Conservation (phyloP, 306 rosid species). For the Mimosa bimucronata region DNA sequence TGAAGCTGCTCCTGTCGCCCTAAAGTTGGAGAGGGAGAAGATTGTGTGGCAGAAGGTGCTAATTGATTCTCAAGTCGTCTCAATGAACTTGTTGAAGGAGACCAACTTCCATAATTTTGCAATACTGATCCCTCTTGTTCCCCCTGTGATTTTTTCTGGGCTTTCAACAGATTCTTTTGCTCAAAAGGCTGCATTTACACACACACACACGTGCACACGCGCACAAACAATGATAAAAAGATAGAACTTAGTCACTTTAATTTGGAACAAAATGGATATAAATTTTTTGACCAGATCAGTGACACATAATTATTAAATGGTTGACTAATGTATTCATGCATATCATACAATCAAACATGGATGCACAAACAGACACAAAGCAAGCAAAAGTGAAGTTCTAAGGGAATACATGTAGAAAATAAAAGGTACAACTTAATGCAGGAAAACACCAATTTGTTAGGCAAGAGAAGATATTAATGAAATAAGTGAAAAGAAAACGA, state of each 20-base stretch:
- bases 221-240: conserved; percentile 17
- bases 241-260: conserved; percentile 12
- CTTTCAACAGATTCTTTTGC: conserved; percentile 52
- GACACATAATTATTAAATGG: conserved; percentile 20
- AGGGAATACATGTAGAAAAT: conserved; percentile 10
- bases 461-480: too few species aligned
- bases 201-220: background rate
- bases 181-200: conserved; percentile 53
- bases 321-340: background rate
- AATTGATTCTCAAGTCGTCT: conserved; percentile 60
- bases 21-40: conserved; percentile 60
- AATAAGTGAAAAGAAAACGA: background rate
- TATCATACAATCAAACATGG: background rate
- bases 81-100: conserved; percentile 54
- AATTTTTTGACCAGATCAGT: conserved; percentile 9
- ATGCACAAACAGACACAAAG: background rate
- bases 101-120: conserved; percentile 64
- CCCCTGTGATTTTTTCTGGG: conserved; percentile 50
- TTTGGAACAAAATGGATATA: conserved; percentile 26
- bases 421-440: conserved; percentile 24
- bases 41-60: conserved; percentile 49
- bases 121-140: conserved; percentile 49
- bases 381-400: conserved; percentile 5
- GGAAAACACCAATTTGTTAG: conserved; percentile 22
- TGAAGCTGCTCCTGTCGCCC: conserved; percentile 57